phyloP scores from a whole-genome alignment of 73 alveolate species.

The Durusdinium trenchii region DNA sequence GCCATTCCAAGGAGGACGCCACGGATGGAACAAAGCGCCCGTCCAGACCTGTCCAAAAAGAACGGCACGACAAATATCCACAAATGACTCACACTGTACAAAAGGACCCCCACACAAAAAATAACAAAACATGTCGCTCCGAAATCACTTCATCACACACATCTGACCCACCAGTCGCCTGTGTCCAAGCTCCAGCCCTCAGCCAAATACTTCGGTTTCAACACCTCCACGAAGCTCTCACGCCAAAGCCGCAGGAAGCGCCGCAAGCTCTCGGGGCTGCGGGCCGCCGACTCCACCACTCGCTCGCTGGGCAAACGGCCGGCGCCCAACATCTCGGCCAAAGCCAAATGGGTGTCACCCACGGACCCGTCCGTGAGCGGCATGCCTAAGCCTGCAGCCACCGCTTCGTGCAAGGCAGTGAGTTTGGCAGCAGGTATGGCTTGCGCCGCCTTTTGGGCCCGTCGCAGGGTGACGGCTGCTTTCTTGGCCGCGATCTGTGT shows the following conservation, averaged over 20 bases:
- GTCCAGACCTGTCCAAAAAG: too few species aligned
- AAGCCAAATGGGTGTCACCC: background rate
- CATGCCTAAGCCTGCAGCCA: slow-evolving; percentile 53
- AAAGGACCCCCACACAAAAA: background rate
- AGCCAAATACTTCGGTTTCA: slow-evolving; percentile 59
- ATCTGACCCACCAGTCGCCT: background rate
- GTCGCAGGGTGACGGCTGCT: slow-evolving; percentile 61
- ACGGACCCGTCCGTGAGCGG: background rate
- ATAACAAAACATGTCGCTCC: background rate
- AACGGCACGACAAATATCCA: background rate
- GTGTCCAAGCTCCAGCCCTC: slow-evolving; percentile 92
- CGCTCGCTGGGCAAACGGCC: slow-evolving; percentile 86
- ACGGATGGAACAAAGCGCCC: slow-evolving; percentile 92
- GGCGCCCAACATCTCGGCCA: slow-evolving; percentile 37
- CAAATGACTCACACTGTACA: background rate
- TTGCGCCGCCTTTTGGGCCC: background rate
- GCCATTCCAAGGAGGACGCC: slow-evolving; percentile 94
- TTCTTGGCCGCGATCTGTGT: slow-evolving; percentile 61
- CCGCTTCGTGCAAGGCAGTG: slow-evolving; percentile 38
- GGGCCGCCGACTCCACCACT: slow-evolving; percentile 27
- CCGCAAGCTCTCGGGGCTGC: background rate
- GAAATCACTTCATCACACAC: background rate
- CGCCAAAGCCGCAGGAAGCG: slow-evolving; percentile 69
- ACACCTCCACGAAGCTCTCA: slow-evolving; percentile 29
- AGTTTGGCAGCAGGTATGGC: slow-evolving; percentile 18